These are phyloP conservation scores for Acanthamoeba healyi DNA, from an alignment of 208 protist species.

Conservation along the genomic window DNA sequence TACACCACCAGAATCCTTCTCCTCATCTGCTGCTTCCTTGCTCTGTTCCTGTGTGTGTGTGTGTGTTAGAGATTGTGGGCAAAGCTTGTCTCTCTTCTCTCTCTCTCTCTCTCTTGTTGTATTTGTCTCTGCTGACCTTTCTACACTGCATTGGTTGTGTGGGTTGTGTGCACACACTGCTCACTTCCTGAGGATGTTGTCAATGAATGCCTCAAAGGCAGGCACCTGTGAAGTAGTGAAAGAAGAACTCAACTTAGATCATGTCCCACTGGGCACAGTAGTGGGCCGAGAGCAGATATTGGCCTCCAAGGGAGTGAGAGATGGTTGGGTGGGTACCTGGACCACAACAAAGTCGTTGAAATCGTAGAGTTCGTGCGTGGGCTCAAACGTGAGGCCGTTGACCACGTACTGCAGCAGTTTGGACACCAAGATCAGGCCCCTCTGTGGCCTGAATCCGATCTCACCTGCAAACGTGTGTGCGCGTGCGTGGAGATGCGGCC, in stretches of 20 bases:
- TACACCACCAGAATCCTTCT: too few species aligned
- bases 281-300: not conserved
- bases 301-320: not conserved
- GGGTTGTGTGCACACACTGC: not conserved
- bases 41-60: too few species aligned
- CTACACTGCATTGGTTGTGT: not conserved
- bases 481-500: not conserved
- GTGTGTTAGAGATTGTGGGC: too few species aligned
- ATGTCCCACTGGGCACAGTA: too few species aligned
- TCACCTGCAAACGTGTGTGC: not conserved
- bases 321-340: not conserved
- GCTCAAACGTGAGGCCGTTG: conserved; percentile 45
- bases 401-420: conserved; percentile 60
- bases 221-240: not conserved
- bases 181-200: not conserved
- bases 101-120: too few species aligned
- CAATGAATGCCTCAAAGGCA: conserved; percentile 7
- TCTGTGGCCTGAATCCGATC: conserved; percentile 51
- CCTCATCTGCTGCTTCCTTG: too few species aligned
- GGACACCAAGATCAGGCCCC: conserved; percentile 54
- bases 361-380: conserved; percentile 38
- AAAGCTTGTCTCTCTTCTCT: too few species aligned
- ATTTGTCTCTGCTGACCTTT: not conserved
- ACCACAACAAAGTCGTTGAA: conserved; percentile 63
- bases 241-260: too few species aligned